phyloP scores from a whole-genome alignment of 257 asterid genomes.

The Solanum sparsipilum region DNA sequence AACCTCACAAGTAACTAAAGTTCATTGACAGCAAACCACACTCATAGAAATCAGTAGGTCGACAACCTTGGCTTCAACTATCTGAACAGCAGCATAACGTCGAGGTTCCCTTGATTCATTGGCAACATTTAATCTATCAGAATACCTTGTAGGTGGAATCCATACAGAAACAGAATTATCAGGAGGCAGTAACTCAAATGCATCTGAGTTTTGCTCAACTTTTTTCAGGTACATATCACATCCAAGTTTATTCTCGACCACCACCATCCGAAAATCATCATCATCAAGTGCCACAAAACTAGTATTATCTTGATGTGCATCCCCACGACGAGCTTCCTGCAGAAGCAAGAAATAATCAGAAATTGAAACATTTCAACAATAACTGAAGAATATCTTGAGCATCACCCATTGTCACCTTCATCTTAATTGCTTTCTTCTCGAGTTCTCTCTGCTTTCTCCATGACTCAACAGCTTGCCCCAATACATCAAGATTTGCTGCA shows the following conservation, averaged over 20 bases:
- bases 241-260: slow-evolving; percentile 89
- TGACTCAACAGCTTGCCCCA: slow-evolving; percentile 66
- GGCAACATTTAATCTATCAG: slow-evolving; percentile 78
- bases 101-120: slow-evolving; percentile 88
- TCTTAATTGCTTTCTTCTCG: slow-evolving; percentile 60
- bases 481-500: slow-evolving; percentile 76
- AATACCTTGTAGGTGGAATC: slow-evolving; percentile 92
- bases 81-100: slow-evolving; percentile 71
- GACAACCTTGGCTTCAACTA: slow-evolving; percentile 81
- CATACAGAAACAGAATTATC: slow-evolving; percentile 49
- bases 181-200: slow-evolving; percentile 36
- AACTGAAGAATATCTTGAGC: slow-evolving; percentile 18
- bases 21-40: not conserved
- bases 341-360: slow-evolving; percentile 13
- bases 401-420: not conserved
- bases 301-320: slow-evolving; percentile 36
- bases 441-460: slow-evolving; percentile 92
- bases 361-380: slow-evolving; percentile 19
- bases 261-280: slow-evolving; percentile 74
- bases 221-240: slow-evolving; percentile 72
- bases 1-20: not conserved
- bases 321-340: slow-evolving; percentile 58
- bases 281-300: slow-evolving; percentile 73
- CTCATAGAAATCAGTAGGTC: not conserved
- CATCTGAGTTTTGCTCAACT: slow-evolving; percentile 41